Conservation (phyloP, 495 filamentous ascomycete species). For the Platismatia glauca region DNA sequence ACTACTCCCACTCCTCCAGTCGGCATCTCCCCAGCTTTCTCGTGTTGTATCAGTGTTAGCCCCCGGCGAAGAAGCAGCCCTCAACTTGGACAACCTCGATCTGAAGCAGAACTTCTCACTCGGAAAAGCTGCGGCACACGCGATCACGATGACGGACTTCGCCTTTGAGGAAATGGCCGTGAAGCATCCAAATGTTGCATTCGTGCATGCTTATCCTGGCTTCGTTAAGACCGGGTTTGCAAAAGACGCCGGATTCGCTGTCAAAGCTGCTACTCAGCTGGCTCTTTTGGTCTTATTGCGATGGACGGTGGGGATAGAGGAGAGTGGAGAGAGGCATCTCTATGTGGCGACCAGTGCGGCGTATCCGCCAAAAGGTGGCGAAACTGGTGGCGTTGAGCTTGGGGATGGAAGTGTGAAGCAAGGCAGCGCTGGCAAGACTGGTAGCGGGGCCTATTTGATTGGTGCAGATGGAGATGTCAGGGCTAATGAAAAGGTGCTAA, state of each 20-base stretch:
- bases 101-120: slow-evolving; percentile 9
- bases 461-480: slow-evolving; percentile 30
- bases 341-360: slow-evolving; percentile 36
- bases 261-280: slow-evolving; percentile 12
- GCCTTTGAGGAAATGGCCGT: slow-evolving; percentile 12
- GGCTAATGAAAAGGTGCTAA: slow-evolving; percentile 26
- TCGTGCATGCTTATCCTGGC: slow-evolving; percentile 16
- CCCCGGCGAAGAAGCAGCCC: slow-evolving; percentile 5
- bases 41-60: slow-evolving; percentile 19
- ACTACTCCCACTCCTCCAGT: slow-evolving; percentile 18
- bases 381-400: slow-evolving; percentile 3
- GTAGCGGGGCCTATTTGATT: slow-evolving; percentile 34
- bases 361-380: slow-evolving; percentile 27
- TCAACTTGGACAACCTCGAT: slow-evolving; percentile 7
- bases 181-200: slow-evolving; percentile 1
- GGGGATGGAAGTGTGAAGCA: slow-evolving; percentile 19
- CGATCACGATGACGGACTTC: slow-evolving; percentile 14
- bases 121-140: slow-evolving; percentile 1
- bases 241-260: slow-evolving; percentile 22
- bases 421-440: slow-evolving; percentile 26
- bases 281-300: slow-evolving; percentile 22
- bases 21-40: slow-evolving; percentile 2
- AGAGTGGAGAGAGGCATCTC: slow-evolving; percentile 39
- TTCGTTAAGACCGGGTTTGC: slow-evolving; percentile 23
- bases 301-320: slow-evolving; percentile 29